phyloP scores from a whole-genome alignment of 2,329 filamentous ascomycete genomes.

The Stagonosporopsis tanaceti region DNA sequence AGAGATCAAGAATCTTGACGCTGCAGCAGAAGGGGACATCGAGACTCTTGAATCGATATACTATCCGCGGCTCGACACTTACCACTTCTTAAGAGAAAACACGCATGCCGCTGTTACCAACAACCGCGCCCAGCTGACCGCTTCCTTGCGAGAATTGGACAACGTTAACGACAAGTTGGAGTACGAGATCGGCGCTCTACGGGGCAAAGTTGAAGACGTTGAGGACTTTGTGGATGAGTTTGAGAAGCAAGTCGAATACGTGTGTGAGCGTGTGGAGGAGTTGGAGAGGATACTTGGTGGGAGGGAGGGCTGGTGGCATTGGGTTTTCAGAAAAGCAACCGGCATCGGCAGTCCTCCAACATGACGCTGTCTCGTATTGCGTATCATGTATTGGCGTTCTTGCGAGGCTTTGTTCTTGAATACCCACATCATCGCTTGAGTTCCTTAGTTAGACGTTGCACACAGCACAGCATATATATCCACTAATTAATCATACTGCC shows the following conservation, averaged over 20 bases:
- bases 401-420: neutral
- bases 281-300: slow-evolving; percentile 63
- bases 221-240: slow-evolving; percentile 84
- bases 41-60: slow-evolving; percentile 74
- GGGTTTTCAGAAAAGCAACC: slow-evolving; percentile 38
- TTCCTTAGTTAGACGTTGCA: neutral
- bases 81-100: slow-evolving; percentile 71
- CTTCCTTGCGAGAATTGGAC: slow-evolving; percentile 80
- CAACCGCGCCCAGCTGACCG: slow-evolving; percentile 73
- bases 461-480: neutral
- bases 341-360: slow-evolving; percentile 34
- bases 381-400: neutral
- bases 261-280: slow-evolving; percentile 58
- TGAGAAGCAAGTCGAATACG: slow-evolving; percentile 67
- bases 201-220: slow-evolving; percentile 83
- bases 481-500: neutral
- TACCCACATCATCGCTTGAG: slow-evolving; percentile 1
- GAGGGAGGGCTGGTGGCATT: slow-evolving; percentile 48
- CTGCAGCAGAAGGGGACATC: slow-evolving; percentile 65
- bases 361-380: neutral
- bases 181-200: slow-evolving; percentile 86
- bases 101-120: slow-evolving; percentile 74
- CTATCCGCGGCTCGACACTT: slow-evolving; percentile 73
- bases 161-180: slow-evolving; percentile 84
- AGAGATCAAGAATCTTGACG: slow-evolving; percentile 67